A percentile compares a stretch with the other conserved stretches of the same genome.
phyloP scores from a whole-genome alignment of 208 protist genomes.

The Leishmania aethiopica region DNA sequence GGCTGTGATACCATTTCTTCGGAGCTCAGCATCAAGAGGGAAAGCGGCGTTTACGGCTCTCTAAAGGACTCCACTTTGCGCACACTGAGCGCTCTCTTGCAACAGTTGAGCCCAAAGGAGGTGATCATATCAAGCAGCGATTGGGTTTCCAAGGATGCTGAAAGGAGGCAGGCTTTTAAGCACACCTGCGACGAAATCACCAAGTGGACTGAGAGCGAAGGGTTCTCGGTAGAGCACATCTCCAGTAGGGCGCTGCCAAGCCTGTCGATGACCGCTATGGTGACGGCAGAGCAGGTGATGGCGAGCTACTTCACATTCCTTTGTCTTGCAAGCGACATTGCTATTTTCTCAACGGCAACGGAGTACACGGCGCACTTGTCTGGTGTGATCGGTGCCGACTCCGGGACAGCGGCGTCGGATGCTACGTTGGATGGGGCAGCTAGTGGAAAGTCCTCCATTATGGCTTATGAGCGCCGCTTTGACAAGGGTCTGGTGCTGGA shows the following conservation, averaged over 20 bases:
- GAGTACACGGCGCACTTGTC: conserved; percentile 59
- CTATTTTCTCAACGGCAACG: conserved; percentile 50
- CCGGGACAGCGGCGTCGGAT: not conserved
- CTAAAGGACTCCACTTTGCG: conserved; percentile 27
- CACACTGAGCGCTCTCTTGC: conserved; percentile 59
- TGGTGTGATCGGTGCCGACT: not conserved
- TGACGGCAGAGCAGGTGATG: conserved; percentile 38
- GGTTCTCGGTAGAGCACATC: conserved; percentile 52
- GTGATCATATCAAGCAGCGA: conserved; percentile 58
- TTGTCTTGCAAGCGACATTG: conserved; percentile 35
- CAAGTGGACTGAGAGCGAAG: conserved; percentile 71
- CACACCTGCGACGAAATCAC: conserved; percentile 16
- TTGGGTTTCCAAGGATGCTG: conserved; percentile 1
- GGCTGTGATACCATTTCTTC: not conserved
- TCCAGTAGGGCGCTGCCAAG: not conserved
- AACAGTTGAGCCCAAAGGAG: conserved; percentile 79
- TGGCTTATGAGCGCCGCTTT: conserved; percentile 52
- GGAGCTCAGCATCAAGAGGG: not conserved
- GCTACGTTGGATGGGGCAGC: too few relatives aligned
- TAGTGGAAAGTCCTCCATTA: conserved; percentile 16
- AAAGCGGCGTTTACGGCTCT: not conserved
- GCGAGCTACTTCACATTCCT: conserved; percentile 54
- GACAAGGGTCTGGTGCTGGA: conserved; percentile 78
- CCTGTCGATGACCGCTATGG: not conserved
- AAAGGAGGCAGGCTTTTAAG: not conserved